Percentiles rank a stretch among this genome's conserved stretches.
Evolutionary conservation across 2,329 filamentous ascomycete species (phyloP).

Genomic region (Metarhizium brunneum): DNA sequence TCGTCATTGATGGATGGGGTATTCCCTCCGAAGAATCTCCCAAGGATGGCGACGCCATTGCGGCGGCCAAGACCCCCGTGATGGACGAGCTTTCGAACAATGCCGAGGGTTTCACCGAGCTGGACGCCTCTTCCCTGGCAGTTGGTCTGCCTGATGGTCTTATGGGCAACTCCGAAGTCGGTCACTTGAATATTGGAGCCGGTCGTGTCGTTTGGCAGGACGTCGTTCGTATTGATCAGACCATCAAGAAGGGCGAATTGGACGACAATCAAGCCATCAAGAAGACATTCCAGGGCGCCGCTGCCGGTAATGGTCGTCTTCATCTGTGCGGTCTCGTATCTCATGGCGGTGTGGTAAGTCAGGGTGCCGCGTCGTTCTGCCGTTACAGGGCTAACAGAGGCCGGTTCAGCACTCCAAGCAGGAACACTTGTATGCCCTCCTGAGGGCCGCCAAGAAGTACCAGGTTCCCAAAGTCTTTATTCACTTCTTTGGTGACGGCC

Average conservation of each 20-base stretch:
- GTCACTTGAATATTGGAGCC: conserved; percentile 96
- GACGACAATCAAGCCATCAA: conserved; percentile 69
- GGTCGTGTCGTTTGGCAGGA: conserved; percentile 98
- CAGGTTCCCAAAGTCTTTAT: conserved; percentile 88
- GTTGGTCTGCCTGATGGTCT: conserved; percentile 93
- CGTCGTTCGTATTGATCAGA: conserved; percentile 90
- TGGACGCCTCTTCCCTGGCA: conserved; percentile 91
- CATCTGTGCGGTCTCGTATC: conserved; percentile 89
- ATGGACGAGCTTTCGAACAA: conserved; percentile 89
- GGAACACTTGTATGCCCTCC: conserved; percentile 78
- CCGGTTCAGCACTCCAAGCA: conserved; percentile 73
- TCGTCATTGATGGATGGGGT: conserved; percentile 99
- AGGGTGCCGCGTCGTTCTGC: not conserved
- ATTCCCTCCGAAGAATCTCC: conserved; percentile 72
- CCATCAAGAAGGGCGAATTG: conserved; percentile 77
- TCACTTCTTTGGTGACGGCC: conserved; percentile 97
- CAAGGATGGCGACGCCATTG: conserved; percentile 88
- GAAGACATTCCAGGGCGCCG: conserved; percentile 66
- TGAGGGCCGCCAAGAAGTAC: conserved; percentile 83
- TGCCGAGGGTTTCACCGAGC: conserved; percentile 76
- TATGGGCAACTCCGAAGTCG: conserved; percentile 99
- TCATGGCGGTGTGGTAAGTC: conserved; percentile 76
- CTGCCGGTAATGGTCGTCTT: conserved; percentile 81
- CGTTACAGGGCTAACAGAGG: not conserved
- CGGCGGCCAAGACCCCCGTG: conserved; percentile 81